Evolutionary conservation across 768 basidiomycete genomes (phyloP).

Genomic region (Heimioporus sp.): DNA sequence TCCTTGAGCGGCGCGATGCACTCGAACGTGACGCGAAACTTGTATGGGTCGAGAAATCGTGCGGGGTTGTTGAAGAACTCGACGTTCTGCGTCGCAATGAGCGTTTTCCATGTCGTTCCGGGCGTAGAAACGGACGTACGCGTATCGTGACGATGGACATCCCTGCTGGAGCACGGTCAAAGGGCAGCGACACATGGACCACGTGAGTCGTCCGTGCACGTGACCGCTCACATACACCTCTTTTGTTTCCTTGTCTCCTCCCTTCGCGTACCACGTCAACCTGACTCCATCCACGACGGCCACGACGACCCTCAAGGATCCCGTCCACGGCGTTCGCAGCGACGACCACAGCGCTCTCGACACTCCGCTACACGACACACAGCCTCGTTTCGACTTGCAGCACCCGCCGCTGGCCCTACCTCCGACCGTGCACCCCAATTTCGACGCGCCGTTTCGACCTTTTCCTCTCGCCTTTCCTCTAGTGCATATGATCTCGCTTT

Average conservation of each 20-base stretch:
- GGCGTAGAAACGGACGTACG: constrained; percentile 35
- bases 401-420: constrained; percentile 9
- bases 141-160: constrained; percentile 75
- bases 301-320: constrained; percentile 7
- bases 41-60: constrained; percentile 86
- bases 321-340: constrained; percentile 7
- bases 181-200: background rate
- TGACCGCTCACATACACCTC: background rate
- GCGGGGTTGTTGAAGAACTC: constrained; percentile 94
- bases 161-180: background rate
- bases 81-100: constrained; percentile 56
- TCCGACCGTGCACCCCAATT: constrained; percentile 4
- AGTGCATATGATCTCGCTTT: constrained; percentile 20
- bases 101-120: background rate
- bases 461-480: background rate
- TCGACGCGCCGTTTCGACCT: constrained; percentile 7
- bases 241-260: constrained; percentile 19
- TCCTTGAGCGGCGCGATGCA: constrained; percentile 90
- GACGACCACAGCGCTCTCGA: constrained; percentile 3
- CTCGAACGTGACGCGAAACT: constrained; percentile 95
- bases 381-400: background rate
- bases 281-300: constrained; percentile 10
- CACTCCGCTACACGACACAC: background rate
- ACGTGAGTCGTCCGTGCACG: background rate
- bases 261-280: constrained; percentile 20